Conservation (phyloP, 169 alveolate genomes). For the Blepharisma undulans region DNA sequence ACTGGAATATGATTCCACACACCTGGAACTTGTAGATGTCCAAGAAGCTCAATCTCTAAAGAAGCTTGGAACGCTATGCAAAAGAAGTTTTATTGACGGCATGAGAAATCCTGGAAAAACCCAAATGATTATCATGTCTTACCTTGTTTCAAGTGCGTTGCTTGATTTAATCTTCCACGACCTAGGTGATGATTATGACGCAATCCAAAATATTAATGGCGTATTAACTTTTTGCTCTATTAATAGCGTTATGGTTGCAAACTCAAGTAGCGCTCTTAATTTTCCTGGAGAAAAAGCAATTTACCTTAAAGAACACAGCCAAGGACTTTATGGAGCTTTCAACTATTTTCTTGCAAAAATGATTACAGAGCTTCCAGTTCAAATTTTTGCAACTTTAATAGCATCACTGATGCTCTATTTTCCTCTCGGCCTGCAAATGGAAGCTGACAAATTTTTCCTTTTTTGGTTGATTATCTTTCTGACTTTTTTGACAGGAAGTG, state of each 20-base stretch:
- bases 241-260: not conserved
- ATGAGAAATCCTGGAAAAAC: not conserved
- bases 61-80: not conserved
- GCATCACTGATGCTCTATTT: not conserved
- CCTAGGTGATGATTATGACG: not conserved
- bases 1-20: not conserved
- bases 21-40: not conserved
- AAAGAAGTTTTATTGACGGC: not conserved
- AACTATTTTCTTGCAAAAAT: not conserved
- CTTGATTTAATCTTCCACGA: not conserved
- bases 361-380: not conserved
- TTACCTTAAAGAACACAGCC: not conserved
- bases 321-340: not conserved
- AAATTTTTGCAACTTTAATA: not conserved
- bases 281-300: not conserved
- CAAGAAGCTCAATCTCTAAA: too few species aligned
- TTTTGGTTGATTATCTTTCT: not conserved
- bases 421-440: not conserved
- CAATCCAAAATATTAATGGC: not conserved
- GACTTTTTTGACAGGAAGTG: not conserved
- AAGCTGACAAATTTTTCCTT: not conserved
- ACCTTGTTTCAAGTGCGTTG: not conserved
- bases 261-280: not conserved
- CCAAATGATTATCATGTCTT: not conserved
- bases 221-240: not conserved